Conservation (phyloP, 805 yeast genomes). For the Wickerhamiella sergipiensis region DNA sequence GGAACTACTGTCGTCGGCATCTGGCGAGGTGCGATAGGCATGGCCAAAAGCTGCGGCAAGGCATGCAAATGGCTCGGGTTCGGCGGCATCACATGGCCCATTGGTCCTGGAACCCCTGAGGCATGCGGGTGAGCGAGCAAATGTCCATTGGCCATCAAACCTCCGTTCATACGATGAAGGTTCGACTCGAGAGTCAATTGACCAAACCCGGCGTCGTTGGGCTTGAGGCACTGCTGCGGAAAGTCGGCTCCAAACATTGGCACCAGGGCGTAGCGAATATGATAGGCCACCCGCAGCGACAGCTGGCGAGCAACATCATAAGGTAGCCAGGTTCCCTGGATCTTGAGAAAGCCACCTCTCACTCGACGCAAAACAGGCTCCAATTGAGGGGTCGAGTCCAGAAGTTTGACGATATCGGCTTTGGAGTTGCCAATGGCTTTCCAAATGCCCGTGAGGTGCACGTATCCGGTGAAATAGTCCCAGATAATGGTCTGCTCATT, state of each 20-base stretch:
- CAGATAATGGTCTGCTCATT: slow-evolving; percentile 68
- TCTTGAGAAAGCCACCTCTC: slow-evolving; percentile 80
- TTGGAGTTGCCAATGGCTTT: slow-evolving; percentile 55
- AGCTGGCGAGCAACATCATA: slow-evolving; percentile 49
- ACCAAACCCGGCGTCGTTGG: slow-evolving; percentile 52
- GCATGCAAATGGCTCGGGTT: neutral
- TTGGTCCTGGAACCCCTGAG: too few species aligned
- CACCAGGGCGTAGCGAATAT: slow-evolving; percentile 57
- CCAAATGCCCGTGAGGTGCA: slow-evolving; percentile 82
- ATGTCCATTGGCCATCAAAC: slow-evolving; percentile 9
- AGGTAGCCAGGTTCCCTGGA: slow-evolving; percentile 92
- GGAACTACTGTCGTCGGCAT: neutral
- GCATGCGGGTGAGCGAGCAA: neutral
- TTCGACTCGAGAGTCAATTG: slow-evolving; percentile 30
- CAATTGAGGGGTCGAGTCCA: slow-evolving; percentile 49
- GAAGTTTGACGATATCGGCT: slow-evolving; percentile 62
- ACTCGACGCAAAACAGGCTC: slow-evolving; percentile 56
- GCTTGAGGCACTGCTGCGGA: slow-evolving; percentile 44
- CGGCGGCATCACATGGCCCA: neutral
- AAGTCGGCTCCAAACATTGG: slow-evolving; percentile 71
- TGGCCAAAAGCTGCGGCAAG: neutral
- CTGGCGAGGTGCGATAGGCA: neutral
- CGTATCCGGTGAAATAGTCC: slow-evolving; percentile 77
- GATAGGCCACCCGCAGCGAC: slow-evolving; percentile 64
- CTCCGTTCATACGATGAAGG: slow-evolving; percentile 9